Percentiles rank a stretch among this genome's conserved stretches.
Evolutionary conservation across 768 basidiomycete genomes (phyloP).

Genomic region (Mycena pura): DNA sequence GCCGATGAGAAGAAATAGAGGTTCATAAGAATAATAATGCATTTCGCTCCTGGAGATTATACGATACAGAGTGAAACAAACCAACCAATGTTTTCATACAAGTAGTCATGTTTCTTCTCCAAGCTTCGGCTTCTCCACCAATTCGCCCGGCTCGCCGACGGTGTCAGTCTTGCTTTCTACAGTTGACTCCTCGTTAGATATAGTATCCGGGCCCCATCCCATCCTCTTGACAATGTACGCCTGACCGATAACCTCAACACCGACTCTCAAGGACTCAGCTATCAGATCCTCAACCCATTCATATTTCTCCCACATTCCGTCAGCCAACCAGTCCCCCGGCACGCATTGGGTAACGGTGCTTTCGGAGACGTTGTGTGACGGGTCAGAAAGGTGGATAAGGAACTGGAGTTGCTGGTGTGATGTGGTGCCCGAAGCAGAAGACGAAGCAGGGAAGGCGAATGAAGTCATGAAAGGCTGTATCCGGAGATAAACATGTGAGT

Average conservation of each 20-base stretch:
- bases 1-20: constrained; percentile 80
- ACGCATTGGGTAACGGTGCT: constrained; percentile 85
- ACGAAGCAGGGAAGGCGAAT: constrained; percentile 48
- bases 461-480: constrained; percentile 84
- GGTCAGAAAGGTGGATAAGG: constrained; percentile 76
- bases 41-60: constrained; percentile 7
- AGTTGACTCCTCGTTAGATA: constrained; percentile 12
- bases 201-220: constrained; percentile 69
- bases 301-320: constrained; percentile 84
- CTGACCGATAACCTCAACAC: constrained; percentile 90
- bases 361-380: constrained; percentile 76
- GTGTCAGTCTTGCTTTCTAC: constrained; percentile 31
- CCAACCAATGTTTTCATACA: constrained; percentile 28
- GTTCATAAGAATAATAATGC: constrained; percentile 11
- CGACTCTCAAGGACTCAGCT: constrained; percentile 84
- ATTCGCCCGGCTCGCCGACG: constrained; percentile 23
- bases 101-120: constrained; percentile 41
- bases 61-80: constrained; percentile 16
- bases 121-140: constrained; percentile 27
- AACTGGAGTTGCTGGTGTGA: constrained; percentile 66
- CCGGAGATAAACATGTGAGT: constrained; percentile 91
- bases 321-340: constrained; percentile 78
- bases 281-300: constrained; percentile 97
- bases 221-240: constrained; percentile 88
- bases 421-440: constrained; percentile 39